Evolutionary conservation across 1,284 basidiomycete genomes (phyloP).

Genomic region (Agaricales sp.): DNA sequence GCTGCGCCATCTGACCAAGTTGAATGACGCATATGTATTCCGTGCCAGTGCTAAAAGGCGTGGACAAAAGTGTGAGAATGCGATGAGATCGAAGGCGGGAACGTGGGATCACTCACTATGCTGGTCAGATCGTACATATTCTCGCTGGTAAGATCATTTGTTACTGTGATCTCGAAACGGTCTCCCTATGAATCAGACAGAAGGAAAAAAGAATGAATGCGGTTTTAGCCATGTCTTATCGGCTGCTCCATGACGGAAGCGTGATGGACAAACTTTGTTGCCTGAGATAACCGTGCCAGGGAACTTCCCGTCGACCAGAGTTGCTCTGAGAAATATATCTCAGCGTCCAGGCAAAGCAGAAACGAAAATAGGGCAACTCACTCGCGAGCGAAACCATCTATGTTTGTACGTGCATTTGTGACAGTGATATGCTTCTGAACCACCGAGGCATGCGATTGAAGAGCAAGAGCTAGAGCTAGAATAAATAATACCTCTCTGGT

Average conservation of each 20-base stretch:
- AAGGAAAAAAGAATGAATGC: neutral
- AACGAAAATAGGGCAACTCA: neutral
- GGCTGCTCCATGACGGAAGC: too few relatives aligned
- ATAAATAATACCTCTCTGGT: neutral
- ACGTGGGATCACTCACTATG: conserved; percentile 10
- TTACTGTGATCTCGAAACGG: conserved; percentile 18
- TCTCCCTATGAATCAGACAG: conserved; percentile 5
- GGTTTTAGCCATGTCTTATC: too few relatives aligned
- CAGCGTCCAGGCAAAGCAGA: neutral
- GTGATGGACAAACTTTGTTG: neutral
- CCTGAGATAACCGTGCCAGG: neutral
- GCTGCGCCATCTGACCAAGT: conserved; percentile 14
- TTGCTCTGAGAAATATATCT: neutral
- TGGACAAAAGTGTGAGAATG: too few relatives aligned
- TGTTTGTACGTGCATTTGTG: neutral
- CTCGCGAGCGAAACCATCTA: neutral
- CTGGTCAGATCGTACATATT: conserved; percentile 19
- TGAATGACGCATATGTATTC: conserved; percentile 11
- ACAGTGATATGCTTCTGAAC: neutral
- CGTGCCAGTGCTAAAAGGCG: conserved; percentile 14
- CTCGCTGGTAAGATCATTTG: conserved; percentile 15
- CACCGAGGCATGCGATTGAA: neutral
- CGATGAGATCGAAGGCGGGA: too few relatives aligned
- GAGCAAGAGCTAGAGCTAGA: neutral
- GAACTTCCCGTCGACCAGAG: neutral